Percentiles rank a stretch among this genome's conserved stretches.
These are phyloP conservation scores for Zygnema cylindricum DNA, from an alignment of 139 green algal species.

Conservation along the genomic window DNA sequence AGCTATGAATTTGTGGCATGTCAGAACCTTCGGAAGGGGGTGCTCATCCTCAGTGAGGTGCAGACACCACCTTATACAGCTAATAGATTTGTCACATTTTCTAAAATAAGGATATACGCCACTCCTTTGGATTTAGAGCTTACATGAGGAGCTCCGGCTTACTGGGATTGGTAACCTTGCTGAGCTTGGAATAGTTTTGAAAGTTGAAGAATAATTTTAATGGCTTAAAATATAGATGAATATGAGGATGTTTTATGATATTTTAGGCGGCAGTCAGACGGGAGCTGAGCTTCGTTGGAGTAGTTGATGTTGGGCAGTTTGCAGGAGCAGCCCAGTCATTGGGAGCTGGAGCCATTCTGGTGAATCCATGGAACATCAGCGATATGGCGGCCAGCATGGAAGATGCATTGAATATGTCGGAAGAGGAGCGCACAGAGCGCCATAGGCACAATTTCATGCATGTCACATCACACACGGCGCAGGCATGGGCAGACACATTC, in stretches of 20 bases:
- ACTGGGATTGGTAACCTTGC: too few relatives aligned
- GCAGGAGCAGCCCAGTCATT: conserved; percentile 87
- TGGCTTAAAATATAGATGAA: too few relatives aligned
- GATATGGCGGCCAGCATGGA: conserved; percentile 90
- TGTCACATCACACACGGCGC: conserved; percentile 79
- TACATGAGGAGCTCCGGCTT: too few relatives aligned
- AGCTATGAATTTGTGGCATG: conserved; percentile 90
- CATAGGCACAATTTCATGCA: conserved; percentile 96
- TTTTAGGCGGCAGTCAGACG: too few relatives aligned
- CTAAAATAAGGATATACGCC: too few relatives aligned
- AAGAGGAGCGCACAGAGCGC: conserved; percentile 85
- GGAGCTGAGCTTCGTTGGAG: too few relatives aligned
- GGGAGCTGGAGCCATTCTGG: conserved; percentile 90
- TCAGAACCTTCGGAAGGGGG: conserved; percentile 85
- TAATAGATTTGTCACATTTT: too few relatives aligned
- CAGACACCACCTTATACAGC: too few relatives aligned
- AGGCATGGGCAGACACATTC: conserved; percentile 97
- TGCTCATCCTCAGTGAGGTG: conserved; percentile 93
- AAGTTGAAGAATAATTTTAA: too few relatives aligned
- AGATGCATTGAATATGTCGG: conserved; percentile 66
- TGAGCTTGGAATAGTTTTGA: too few relatives aligned
- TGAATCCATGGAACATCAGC: conserved; percentile 98
- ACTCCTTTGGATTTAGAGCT: too few relatives aligned
- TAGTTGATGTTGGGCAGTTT: conserved; percentile 79
- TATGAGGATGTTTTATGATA: too few relatives aligned